Evolutionary conservation across 1,284 basidiomycete genomes (phyloP), one percentile per base, ranked within the genome.

Genomic region (Testicularia cyperi): DNA sequence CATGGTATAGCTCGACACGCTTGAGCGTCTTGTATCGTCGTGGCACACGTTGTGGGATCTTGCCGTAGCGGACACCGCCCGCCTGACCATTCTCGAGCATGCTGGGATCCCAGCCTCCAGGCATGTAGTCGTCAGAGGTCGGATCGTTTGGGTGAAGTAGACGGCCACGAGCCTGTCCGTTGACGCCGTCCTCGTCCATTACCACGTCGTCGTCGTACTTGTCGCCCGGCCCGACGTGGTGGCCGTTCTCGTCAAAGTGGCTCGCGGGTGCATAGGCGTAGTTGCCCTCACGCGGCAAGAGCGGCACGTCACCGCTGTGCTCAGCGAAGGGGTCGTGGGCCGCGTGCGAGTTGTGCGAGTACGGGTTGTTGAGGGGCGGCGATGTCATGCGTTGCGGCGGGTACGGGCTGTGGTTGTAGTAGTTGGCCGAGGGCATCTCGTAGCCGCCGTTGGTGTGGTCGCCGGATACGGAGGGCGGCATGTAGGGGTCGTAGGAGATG

Each of bases 11-110:
- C 49, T 71, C 69, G 37, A 73, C 70, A 16, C 67, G 38, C 46
- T 70, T 71, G 27, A 71, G 44, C 25, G 70, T 73, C 52, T 73
- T 73, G 67, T 73, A 71, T 39, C 70, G 44, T 33, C 70, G 37
- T 7, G 70, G 70, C 15, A 73, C 69, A 35, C 70, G 55, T 38
- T 71, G 68, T 1, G 70, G 70, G 41, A 72, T 72, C 26, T 65
- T 54, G 12, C 70, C 70, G 45, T 53, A 72, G 21, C 70, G 57
- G 3, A 65, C 62, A 20, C 68, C 65, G 22, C 41, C 53, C 9
- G 55, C 52, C 22, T 46, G 37, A 23, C 68, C 70, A 19, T 66
- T 47, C 33, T 70, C 70, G 18, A 68, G 24, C 14, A 65, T 14
- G 32, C 29, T 60, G 5, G 65, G 67, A 36, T 70, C 55, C 20